Evolutionary conservation across 192 early-diverging fungal species (phyloP), one percentile per base, ranked within the genome.

Genomic region (Chytriomyces sp.): DNA sequence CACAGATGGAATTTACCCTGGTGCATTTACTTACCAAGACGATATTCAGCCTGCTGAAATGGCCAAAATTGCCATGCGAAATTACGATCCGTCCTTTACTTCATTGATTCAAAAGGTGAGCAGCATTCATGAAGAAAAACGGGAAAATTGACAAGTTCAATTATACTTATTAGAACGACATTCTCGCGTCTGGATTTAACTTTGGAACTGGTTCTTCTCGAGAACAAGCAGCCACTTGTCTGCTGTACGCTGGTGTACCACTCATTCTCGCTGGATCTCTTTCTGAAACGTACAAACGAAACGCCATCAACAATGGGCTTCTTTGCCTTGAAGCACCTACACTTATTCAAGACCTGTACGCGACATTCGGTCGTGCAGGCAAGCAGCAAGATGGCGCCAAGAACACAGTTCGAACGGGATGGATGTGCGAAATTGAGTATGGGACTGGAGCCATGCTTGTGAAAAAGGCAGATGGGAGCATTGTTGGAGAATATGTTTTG

Each of bases 281-380:
- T 69, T 94, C 93, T n/a, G 96, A 99, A 80, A 99, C 94, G 0
- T 99, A 96, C 84, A 99, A 99, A 86, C 93, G 97, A 60, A 99
- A 99, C 74, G 96, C 96, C 18, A 94, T 99, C 79, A 99, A 99
- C 89, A 99, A 99, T 81, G 96, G 96, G 5, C 86, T 99, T 18
- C 79, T 97, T 45, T 91, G 97, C 45, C 90, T 98, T 48, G 97
- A 98, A 82, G 90, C 90, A 45, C 93, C 94, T 6, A 86, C 86
- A 64, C 84, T 99, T 18, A 94, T 99, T 13, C 73, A 84, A 43
- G 91, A 93, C 77, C 79, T 98, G 64, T 87, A 91, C 46, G 68
- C 82, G 7, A 81, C 65, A 49, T 82, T 83, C 59, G 65, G 73
- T 16, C 49, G 53, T 26, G 46, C 61, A 23, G 73, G 45, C 62